phyloP scores from a whole-genome alignment of 1,284 basidiomycete species.

The Veloboletus limbatus region DNA sequence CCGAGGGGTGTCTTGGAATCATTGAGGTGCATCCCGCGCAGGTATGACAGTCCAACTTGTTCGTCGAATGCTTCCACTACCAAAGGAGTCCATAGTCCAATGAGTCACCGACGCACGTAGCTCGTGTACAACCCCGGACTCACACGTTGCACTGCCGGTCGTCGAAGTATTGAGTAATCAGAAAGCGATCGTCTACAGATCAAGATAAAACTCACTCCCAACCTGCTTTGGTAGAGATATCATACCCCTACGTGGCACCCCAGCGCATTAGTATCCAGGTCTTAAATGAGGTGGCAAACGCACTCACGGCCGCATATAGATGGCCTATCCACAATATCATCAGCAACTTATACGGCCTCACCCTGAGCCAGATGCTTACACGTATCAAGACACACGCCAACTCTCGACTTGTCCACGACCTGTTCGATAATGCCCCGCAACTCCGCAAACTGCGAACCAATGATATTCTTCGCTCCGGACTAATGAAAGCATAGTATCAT shows the following conservation, averaged over 20 bases:
- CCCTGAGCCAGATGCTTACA: constrained; percentile 45
- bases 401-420: constrained; percentile 73
- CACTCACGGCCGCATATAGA: constrained; percentile 70
- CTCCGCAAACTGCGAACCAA: constrained; percentile 72
- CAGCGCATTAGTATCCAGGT: not conserved
- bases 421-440: constrained; percentile 65
- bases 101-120: not conserved
- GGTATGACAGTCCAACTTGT: constrained; percentile 67
- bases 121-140: constrained; percentile 3
- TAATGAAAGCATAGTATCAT: constrained; percentile 27
- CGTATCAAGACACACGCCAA: constrained; percentile 86
- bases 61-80: constrained; percentile 62
- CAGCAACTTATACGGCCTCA: not conserved
- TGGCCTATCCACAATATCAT: constrained; percentile 50
- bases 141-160: constrained; percentile 21
- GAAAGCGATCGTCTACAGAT: not conserved
- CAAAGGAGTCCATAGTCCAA: not conserved
- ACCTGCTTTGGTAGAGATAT: constrained; percentile 64
- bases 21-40: constrained; percentile 83
- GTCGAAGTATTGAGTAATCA: not conserved
- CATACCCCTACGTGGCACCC: constrained; percentile 58
- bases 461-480: constrained; percentile 79
- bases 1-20: constrained; percentile 70
- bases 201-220: constrained; percentile 53
- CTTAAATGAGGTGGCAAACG: not conserved